Evolutionary conservation across 257 asterid genomes (phyloP).

Genomic region (Sherardia arvensis): DNA sequence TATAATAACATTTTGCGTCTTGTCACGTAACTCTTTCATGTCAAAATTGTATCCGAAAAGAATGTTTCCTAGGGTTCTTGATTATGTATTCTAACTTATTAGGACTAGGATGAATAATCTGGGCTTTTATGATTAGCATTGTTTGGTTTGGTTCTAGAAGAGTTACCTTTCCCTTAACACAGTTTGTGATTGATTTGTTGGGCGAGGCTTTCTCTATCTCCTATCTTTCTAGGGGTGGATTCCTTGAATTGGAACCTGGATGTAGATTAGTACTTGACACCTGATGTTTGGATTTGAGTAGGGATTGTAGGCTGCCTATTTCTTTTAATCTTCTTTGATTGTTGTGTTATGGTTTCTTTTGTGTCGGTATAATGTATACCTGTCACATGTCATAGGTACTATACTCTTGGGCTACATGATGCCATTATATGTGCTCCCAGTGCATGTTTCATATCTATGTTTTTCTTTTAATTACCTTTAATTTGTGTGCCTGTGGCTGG

Average conservation of each 20-base stretch:
- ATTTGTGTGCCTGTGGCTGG: not conserved
- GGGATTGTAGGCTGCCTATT: not conserved
- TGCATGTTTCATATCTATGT: not conserved
- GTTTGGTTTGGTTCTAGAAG: not conserved
- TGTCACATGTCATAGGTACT: not conserved
- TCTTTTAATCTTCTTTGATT: not conserved
- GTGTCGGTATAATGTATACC: not conserved
- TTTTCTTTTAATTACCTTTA: not conserved
- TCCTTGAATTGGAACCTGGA: not conserved
- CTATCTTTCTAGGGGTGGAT: not conserved
- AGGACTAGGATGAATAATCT: not conserved
- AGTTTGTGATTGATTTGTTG: not conserved
- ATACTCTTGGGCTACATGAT: too few relatives aligned
- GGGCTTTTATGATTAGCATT: not conserved
- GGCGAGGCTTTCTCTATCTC: not conserved
- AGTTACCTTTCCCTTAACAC: not conserved
- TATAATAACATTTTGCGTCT: too few relatives aligned
- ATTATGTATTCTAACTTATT: not conserved
- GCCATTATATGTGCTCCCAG: not conserved
- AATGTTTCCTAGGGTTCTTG: not conserved
- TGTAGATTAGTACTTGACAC: not conserved
- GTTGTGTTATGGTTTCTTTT: not conserved
- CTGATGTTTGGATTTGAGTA: not conserved
- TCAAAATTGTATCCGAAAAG: not conserved
- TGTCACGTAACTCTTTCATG: not conserved